These are phyloP conservation scores for Neurospora sp. DNA, from an alignment of 495 filamentous ascomycete genomes.

Conservation along the genomic window DNA sequence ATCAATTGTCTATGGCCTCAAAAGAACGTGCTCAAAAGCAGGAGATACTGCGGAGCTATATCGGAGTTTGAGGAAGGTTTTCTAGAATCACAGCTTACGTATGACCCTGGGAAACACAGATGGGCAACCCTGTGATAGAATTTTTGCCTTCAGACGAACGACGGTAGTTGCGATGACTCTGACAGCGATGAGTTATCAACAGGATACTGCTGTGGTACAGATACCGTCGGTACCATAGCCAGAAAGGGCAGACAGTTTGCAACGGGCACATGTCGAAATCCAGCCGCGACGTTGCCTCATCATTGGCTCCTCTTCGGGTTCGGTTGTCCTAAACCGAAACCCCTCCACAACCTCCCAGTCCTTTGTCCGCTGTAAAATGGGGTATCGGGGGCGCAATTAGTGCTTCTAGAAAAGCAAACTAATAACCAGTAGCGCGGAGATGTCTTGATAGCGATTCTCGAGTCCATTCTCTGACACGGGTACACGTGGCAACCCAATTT, in stretches of 20 bases:
- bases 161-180: not conserved
- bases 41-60: not conserved
- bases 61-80: not conserved
- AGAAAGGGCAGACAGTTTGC: not conserved
- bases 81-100: not conserved
- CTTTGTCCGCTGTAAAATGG: not conserved
- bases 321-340: not conserved
- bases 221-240: not conserved
- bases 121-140: not conserved
- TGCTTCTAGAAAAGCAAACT: not conserved
- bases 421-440: not conserved
- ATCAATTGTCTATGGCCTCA: not conserved
- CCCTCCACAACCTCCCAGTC: not conserved
- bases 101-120: not conserved
- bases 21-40: not conserved
- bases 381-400: not conserved
- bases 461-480: not conserved
- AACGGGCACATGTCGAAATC: not conserved
- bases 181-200: not conserved
- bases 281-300: not conserved
- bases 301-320: not conserved
- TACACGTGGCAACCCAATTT: not conserved
- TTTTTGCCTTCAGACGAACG: not conserved
- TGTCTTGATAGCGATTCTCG: not conserved
- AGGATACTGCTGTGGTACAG: not conserved